Base-by-base conservation (phyloP, 2,329 filamentous ascomycete genomes). In the Aspergillus sp. region DNA sequence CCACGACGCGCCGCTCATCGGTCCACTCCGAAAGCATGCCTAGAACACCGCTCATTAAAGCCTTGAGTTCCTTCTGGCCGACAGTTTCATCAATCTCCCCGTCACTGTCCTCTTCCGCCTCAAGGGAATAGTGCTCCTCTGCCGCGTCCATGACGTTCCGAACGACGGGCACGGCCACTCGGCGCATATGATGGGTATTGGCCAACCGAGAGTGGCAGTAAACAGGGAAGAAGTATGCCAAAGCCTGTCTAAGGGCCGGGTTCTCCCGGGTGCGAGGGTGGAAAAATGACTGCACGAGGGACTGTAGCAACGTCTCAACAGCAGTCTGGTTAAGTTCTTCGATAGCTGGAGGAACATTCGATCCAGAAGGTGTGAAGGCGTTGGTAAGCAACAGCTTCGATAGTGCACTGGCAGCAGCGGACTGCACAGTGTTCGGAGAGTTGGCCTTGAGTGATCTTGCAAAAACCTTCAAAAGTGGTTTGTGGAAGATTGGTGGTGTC, bases 221-320 rank as follows among this genome's bases (percentile, higher is more conserved):
- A 0, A 96, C 90, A 0, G 91, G 91, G 31, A 97, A 73, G 75
- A 96, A 96, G 67, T 97, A 97, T 52, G 88, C 89, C 42, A 97
- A 75, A 0, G 88, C 85, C 66, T 97, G 91, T 19, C 90, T 77
- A 6, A 96, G 82, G 7, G 83, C 83, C 53, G 91, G 85, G 60
- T 96, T 96, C 27, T 78, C 76, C 1, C 81, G 78, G 4, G 87
- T 93, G 5, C 86, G 81, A 0, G 91, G 90, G 58, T 94, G 86
- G 66, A 97, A 97, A 70, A 95, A 97, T 7, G 87, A 82, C 5
- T 95, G 74, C 1, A 94, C 82, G 4, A 96, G 80, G 1, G 85
- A 86, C 67, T 87, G 89, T 40, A 97, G 79, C n/a, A 97, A 76
- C 12, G 77, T 73, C 54, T 89, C 85, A 12, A 82, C 74, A 35